Base-by-base conservation (phyloP, 345 rosid species). In the Aquilaria yunnanensis region DNA sequence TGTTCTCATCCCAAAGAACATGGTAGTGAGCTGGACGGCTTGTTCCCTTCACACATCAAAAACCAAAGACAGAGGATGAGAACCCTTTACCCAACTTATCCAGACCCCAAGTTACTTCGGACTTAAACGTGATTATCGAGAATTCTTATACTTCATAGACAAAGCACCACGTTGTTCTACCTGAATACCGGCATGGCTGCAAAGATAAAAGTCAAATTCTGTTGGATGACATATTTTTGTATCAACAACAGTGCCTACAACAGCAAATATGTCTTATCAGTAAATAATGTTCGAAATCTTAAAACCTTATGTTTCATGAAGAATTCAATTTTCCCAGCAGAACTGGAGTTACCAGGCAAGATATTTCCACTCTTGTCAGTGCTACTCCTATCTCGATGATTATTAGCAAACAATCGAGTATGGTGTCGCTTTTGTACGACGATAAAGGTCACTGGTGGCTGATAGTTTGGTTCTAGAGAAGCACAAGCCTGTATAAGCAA, bases 101-200 rank as follows among this genome's bases (percentile, higher is more conserved):
- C 6, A 57, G 0, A 48, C 13, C 33, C 16, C 14, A 10, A 16
- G 11, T 12, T 9, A 37, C 1, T 45, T 32, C 11, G 32, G 5
- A 43, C 13, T 52, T 52, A 0, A 10, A 32, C 12, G 16, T 51
- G 1, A 1, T 59, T 37, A 8, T 4, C 3, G 43, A 2, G 43
- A 37, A 37, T 37, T 37, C 12, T 4, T 14, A 51, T 1, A 43
- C 16, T 7, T 14, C 43, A 16, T 23, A n/a, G 31, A 5, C 13
- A 46, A 59, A 34, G 8, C 37, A 30, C 11, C 13, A 32, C 37
- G 59, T 34, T 48, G 47, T 32, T 63, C 59, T 73, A 91, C 99
- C 99, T 91, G 99, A 72, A 94, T 85, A 33, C 99, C 97, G 34
- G 99, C 99, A 60, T 94, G 99, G 69, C 99, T 94, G 75, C 99